A percentile compares a stretch with the other conserved stretches of the same genome.
These are phyloP conservation scores for Nicotiana noctiflora DNA, from an alignment of 257 asterid genomes.

Conservation along the genomic window DNA sequence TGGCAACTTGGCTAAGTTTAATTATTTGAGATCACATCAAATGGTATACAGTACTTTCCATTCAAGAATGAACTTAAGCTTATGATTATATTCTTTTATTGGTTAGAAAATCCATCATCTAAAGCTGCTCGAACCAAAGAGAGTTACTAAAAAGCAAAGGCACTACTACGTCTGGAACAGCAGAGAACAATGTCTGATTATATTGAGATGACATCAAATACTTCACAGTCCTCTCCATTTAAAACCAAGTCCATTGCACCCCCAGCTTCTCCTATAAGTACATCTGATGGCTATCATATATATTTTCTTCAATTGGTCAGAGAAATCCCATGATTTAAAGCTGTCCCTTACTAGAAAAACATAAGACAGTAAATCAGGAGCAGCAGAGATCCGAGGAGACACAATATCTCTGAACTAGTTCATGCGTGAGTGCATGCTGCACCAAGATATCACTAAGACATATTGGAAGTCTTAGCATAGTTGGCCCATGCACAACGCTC, in stretches of 20 bases:
- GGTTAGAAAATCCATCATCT: neutral
- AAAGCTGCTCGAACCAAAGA: neutral
- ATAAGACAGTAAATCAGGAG: neutral
- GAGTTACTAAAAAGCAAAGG: neutral
- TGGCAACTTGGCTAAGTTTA: neutral
- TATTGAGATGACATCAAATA: neutral
- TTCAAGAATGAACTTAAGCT: neutral
- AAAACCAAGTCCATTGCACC: neutral
- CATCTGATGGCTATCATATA: neutral
- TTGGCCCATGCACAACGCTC: too few species aligned
- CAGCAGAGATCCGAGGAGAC: neutral
- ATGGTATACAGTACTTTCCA: neutral
- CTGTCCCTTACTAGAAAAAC: neutral
- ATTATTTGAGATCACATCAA: neutral
- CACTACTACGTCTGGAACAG: neutral
- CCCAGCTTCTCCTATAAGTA: neutral
- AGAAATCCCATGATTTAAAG: neutral
- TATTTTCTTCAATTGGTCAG: neutral
- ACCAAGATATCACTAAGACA: conserved; percentile 8
- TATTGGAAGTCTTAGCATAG: neutral
- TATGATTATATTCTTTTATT: neutral
- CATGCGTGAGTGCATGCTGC: conserved; percentile 1
- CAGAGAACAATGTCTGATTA: neutral
- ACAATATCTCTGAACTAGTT: conserved; percentile 2
- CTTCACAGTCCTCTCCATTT: neutral